phyloP scores from a whole-genome alignment of 2,329 filamentous ascomycete genomes.

The Beauveria sp. region DNA sequence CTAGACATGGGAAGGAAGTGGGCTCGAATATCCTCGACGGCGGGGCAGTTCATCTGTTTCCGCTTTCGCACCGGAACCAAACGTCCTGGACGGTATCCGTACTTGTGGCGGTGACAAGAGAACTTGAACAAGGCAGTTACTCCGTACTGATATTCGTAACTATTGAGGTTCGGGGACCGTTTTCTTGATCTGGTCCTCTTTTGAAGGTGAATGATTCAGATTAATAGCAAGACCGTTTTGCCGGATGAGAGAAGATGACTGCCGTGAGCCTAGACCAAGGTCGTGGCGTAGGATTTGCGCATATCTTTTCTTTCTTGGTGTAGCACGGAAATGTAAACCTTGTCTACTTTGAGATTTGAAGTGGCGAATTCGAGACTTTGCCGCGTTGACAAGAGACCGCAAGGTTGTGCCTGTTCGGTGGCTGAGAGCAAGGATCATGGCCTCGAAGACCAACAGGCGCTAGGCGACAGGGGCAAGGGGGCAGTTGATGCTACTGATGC shows the following conservation, averaged over 20 bases:
- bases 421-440: not conserved
- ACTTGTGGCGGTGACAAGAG: not conserved
- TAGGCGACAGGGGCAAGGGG: not conserved
- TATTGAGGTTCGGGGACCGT: too few species aligned
- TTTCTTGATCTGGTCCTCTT: not conserved
- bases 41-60: constrained; percentile 9
- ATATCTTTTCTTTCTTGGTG: not conserved
- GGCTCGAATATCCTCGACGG: not conserved
- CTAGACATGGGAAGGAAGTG: not conserved
- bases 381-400: not conserved
- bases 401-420: not conserved
- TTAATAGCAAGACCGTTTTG: not conserved
- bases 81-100: not conserved
- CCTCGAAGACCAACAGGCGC: constrained; percentile 4
- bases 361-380: constrained; percentile 6
- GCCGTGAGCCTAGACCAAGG: not conserved
- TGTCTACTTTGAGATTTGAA: not conserved
- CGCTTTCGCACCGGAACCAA: not conserved
- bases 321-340: not conserved
- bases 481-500: not conserved
- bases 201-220: not conserved
- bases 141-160: not conserved
- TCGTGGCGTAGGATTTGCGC: not conserved
- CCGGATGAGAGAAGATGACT: not conserved
- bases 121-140: constrained; percentile 1